phyloP scores from a whole-genome alignment of 352 stramenopile genomes.

The Blastocystis sp. region DNA sequence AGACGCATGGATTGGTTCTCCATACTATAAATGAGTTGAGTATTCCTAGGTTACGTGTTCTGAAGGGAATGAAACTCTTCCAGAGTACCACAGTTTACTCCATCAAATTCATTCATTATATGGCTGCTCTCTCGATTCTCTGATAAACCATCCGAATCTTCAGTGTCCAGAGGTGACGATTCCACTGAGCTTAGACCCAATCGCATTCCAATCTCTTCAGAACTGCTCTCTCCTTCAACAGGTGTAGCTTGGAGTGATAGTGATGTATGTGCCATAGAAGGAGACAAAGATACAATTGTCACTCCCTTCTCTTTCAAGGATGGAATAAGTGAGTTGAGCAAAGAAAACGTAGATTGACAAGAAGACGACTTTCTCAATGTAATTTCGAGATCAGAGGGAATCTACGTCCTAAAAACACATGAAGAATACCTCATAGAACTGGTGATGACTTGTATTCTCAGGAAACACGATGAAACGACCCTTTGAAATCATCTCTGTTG shows the following conservation, averaged over 20 bases:
- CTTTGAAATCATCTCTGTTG: not conserved
- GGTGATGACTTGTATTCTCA: not conserved
- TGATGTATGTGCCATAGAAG: not conserved
- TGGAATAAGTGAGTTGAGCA: conserved; percentile 9
- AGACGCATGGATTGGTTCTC: not conserved
- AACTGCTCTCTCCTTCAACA: not conserved
- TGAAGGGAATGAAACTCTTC: not conserved
- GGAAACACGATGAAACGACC: conserved; percentile 47
- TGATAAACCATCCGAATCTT: not conserved
- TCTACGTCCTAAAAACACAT: not conserved
- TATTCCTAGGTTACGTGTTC: not conserved
- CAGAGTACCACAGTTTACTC: not conserved
- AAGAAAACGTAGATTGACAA: conserved; percentile 22
- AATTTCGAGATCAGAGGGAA: conserved; percentile 36
- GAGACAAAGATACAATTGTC: not conserved
- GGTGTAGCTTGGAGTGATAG: not conserved
- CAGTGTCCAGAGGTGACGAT: conserved; percentile 20
- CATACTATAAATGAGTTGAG: not conserved
- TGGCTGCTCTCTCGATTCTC: not conserved
- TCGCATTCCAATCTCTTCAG: conserved; percentile 10
- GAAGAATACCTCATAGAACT: conserved; percentile 25
- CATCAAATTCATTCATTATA: not conserved
- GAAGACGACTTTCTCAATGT: not conserved
- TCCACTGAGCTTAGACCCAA: conserved; percentile 5
- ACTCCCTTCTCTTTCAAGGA: conserved; percentile 36